Evolutionary conservation across 2,329 filamentous ascomycete species (phyloP), one percentile per base, ranked within the genome.

Genomic region (Daldinia eschscholtzii): DNA sequence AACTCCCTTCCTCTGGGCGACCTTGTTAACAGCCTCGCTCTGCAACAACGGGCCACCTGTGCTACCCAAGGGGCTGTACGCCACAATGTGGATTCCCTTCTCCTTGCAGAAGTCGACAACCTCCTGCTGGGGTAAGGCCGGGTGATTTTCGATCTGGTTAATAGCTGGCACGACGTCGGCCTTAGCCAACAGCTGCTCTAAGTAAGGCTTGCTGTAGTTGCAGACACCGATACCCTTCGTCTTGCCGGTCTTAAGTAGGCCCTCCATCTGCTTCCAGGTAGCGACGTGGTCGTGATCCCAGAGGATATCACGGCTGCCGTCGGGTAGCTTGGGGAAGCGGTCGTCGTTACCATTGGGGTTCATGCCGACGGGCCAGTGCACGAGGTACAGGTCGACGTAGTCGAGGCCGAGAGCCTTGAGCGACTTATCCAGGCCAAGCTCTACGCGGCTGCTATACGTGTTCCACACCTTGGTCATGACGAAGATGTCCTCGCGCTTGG

Each of bases 381-480:
- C 87, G 41, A 97, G 85, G 78, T 88, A 93, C 64, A 97, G 83
- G 78, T 97, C 93, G 4, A 97, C 86, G 78, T 97, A 95, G 72
- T 93, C 91, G 55, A 96, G 83, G 1, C 92, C 92, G 39, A 97
- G 83, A 67, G 87, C 86, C 81, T 90, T 87, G 78, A 96, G 83
- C 75, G 90, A 92, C 85, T 91, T 89, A 72, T 93, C 88, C 39
- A 96, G 85, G 39, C 87, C 89, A 75, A 91, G 83, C 80, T 92
- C 89, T 5, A 89, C 89, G 6, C 90, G 85, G 33, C 87, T 88
- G 80, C 91, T 90, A 83, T 92, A 94, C 57, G 92, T 93, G 76
- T 89, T 91, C 92, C 93, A 97, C 41, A 94, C 87, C 86, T 97
- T 97, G 76, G 90, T 93, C 61, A 93, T 92, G 66, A 97, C 88